Conservation (phyloP, 805 yeast species). For the Candida berthetii region DNA sequence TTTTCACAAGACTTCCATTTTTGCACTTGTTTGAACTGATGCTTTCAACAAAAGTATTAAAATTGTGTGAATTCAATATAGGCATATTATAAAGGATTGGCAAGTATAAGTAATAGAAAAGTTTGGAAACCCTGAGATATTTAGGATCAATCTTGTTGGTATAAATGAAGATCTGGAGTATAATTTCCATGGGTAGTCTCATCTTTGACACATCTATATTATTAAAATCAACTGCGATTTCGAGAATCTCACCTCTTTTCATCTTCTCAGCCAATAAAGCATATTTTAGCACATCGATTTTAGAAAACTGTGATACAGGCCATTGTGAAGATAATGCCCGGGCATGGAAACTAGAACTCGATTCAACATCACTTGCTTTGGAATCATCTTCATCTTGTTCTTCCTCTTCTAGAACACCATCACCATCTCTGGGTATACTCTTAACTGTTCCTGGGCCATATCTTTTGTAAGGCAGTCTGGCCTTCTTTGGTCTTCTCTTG, state of each 20-base stretch:
- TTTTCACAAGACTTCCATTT: constrained; percentile 50
- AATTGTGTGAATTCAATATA: constrained; percentile 56
- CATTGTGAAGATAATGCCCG: constrained; percentile 24
- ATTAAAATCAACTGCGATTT: constrained; percentile 7
- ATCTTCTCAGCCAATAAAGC: constrained; percentile 21
- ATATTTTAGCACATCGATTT: constrained; percentile 36
- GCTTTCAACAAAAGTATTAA: constrained; percentile 65
- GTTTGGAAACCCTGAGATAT: constrained; percentile 52
- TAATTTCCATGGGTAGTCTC: constrained; percentile 22
- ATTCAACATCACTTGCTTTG: constrained; percentile 2
- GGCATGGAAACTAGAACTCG: too few relatives aligned
- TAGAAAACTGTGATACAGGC: constrained; percentile 46
- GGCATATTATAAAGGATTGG: constrained; percentile 67
- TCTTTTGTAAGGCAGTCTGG: constrained; percentile 71
- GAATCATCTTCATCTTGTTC: constrained; percentile 16
- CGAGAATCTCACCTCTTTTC: constrained; percentile 7
- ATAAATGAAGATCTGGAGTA: constrained; percentile 20
- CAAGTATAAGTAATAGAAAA: constrained; percentile 54
- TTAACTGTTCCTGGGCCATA: constrained; percentile 51
- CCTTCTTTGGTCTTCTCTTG: constrained; percentile 80
- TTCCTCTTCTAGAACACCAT: constrained; percentile 22
- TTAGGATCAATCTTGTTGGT: constrained; percentile 34
- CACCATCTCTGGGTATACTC: constrained; percentile 18
- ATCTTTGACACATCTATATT: not conserved
- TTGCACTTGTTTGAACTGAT: constrained; percentile 44